Conservation (phyloP, 73 alveolate genomes). For the Uronychia setigera region DNA sequence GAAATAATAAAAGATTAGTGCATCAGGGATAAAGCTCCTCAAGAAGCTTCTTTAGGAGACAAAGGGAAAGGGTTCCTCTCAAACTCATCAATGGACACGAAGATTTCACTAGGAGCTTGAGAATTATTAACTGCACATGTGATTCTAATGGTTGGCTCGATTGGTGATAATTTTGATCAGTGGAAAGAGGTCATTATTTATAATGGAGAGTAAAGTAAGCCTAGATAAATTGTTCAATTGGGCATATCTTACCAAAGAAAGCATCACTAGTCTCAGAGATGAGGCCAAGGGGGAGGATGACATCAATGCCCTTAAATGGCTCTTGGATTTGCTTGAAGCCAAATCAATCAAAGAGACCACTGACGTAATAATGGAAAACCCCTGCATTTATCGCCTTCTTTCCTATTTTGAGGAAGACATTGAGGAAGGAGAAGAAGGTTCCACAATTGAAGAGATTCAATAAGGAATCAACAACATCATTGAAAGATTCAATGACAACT, state of each 20-base stretch:
- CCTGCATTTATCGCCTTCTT: background rate
- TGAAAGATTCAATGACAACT: background rate
- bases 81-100: too few relatives aligned
- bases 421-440: background rate
- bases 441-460: background rate
- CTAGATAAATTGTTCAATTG: background rate
- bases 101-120: too few relatives aligned
- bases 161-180: too few relatives aligned
- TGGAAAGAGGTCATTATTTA: background rate
- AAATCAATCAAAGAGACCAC: background rate
- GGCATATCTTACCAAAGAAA: background rate
- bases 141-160: too few relatives aligned
- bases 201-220: background rate
- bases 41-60: too few relatives aligned
- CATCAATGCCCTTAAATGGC: background rate
- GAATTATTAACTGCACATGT: too few relatives aligned
- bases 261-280: background rate
- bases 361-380: background rate
- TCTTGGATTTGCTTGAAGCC: background rate
- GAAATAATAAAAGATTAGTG: too few relatives aligned
- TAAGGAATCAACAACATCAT: background rate
- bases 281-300: background rate
- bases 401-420: background rate
- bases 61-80: too few relatives aligned
- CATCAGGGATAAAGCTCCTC: too few relatives aligned